Evolutionary conservation across 768 basidiomycete genomes (phyloP), one percentile per base, ranked within the genome.

Genomic region (Exidia glandulosa): DNA sequence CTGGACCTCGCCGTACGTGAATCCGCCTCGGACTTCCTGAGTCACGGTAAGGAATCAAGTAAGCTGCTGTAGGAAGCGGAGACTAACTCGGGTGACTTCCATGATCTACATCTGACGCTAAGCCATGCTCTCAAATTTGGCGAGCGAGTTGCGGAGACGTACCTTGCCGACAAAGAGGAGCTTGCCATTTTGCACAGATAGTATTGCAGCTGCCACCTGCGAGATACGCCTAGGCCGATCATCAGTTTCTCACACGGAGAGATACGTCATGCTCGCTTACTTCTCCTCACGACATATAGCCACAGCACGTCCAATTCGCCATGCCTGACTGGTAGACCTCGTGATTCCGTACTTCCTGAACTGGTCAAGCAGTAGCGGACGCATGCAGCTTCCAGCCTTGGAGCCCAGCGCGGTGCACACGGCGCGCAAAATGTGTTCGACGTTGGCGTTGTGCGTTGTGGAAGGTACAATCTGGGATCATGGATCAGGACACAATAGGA

Each of bases 241-340:
- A 29, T 19, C 50, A 57, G n/a, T n/a, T n/a, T n/a, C n/a, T n/a
- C n/a, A n/a, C n/a, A n/a, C n/a, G n/a, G n/a, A n/a, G n/a, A n/a
- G n/a, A n/a, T n/a, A n/a, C n/a, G n/a, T n/a, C n/a, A n/a, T n/a
- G n/a, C n/a, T n/a, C n/a, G n/a, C n/a, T n/a, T 32, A 63, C 60
- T 62, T 66, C 72, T 68, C 58, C 29, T 77, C 77, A 54, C 80
- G 74, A 60, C 79, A 78, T 3, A 79, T 73, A 5, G 78, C 76
- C 16, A 85, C 76, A 0, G 83, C 82, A 32, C 81, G 73, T 9
- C 85, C 85, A 25, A 86, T 77, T 54, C 80, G 71, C 85, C 85
- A 86, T 9, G 80, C 79, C 66, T 82, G 75, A 25, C 82, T 85
- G 12, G 82, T 75, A 30, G 79, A 81, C 47, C 78, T 79, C 2